Percentiles rank a stretch among this genome's conserved stretches.
Evolutionary conservation across 2,329 filamentous ascomycete species (phyloP).

Genomic region (Akanthomyces dipterigenus): DNA sequence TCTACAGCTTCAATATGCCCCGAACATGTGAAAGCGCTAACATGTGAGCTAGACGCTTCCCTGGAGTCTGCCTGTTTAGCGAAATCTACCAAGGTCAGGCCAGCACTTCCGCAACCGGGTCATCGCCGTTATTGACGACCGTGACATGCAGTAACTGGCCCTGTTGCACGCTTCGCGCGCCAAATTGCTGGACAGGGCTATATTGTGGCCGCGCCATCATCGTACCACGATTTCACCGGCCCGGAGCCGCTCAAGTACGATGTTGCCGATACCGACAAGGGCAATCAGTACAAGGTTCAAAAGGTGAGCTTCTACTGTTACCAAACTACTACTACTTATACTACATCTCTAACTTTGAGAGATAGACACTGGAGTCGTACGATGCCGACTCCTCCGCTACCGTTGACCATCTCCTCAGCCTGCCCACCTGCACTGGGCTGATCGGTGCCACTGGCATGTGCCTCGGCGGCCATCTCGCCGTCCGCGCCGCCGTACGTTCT

Average conservation of each 20-base stretch:
- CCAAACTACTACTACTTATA: no score
- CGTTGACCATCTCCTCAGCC: constrained; percentile 62
- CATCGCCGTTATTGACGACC: not conserved
- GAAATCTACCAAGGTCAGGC: constrained; percentile 87
- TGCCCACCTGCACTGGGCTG: constrained; percentile 72
- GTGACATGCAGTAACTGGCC: constrained; percentile 65
- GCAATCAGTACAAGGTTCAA: constrained; percentile 78
- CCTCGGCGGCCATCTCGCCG: constrained; percentile 78
- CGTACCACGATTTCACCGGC: constrained; percentile 88
- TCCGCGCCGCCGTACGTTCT: constrained; percentile 46
- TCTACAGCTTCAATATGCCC: not conserved
- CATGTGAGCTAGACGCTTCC: constrained; percentile 54
- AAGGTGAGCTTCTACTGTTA: no score
- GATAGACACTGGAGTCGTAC: constrained; percentile 72
- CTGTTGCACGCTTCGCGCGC: constrained; percentile 79
- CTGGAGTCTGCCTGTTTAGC: constrained; percentile 80
- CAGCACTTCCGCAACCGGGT: not conserved
- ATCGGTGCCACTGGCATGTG: constrained; percentile 86
- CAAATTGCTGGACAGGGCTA: constrained; percentile 91
- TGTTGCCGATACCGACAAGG: constrained; percentile 76
- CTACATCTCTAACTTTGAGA: no score
- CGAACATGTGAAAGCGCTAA: no score
- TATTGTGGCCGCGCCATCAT: constrained; percentile 84
- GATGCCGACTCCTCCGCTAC: constrained; percentile 68
- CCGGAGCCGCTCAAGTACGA: constrained; percentile 82